Percentiles rank a stretch among this genome's conserved stretches.
Conservation (phyloP, 495 filamentous ascomycete species). For the Tuber aestivum region DNA sequence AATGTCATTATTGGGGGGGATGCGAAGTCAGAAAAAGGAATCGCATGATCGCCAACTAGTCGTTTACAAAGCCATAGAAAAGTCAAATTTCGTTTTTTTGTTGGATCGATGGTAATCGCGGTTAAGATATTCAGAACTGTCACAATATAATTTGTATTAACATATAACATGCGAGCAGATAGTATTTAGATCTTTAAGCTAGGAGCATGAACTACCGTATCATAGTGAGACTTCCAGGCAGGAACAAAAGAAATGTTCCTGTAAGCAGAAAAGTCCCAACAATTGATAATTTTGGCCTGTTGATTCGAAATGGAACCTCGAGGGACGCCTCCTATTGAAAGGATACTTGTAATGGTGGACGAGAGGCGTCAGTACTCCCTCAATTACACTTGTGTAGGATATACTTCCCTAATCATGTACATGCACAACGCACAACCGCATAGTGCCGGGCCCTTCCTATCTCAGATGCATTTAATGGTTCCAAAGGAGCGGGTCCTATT, state of each 20-base stretch:
- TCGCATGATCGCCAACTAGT: not conserved
- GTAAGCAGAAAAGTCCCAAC: not conserved
- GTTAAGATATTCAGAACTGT: not conserved
- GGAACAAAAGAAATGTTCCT: not conserved
- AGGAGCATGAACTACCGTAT: not conserved
- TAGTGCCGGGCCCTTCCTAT: not conserved
- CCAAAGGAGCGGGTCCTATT: not conserved
- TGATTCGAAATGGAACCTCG: not conserved
- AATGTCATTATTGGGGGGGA: not conserved
- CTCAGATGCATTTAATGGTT: not conserved
- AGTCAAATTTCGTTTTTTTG: not conserved
- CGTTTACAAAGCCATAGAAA: not conserved
- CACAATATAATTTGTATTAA: not conserved
- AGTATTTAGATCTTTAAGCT: not conserved
- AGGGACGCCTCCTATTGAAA: not conserved
- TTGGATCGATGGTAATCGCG: not conserved
- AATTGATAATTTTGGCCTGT: not conserved
- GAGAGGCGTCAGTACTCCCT: not conserved
- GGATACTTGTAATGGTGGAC: not conserved
- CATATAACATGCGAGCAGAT: not conserved
- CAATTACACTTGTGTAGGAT: not conserved
- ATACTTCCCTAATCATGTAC: not conserved
- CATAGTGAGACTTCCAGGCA: not conserved
- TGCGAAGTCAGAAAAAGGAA: not conserved
- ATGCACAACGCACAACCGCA: not conserved